These are phyloP conservation scores for Sporisorium iseilematis-ciliati DNA, from an alignment of 1,284 basidiomycete genomes.

Conservation along the genomic window DNA sequence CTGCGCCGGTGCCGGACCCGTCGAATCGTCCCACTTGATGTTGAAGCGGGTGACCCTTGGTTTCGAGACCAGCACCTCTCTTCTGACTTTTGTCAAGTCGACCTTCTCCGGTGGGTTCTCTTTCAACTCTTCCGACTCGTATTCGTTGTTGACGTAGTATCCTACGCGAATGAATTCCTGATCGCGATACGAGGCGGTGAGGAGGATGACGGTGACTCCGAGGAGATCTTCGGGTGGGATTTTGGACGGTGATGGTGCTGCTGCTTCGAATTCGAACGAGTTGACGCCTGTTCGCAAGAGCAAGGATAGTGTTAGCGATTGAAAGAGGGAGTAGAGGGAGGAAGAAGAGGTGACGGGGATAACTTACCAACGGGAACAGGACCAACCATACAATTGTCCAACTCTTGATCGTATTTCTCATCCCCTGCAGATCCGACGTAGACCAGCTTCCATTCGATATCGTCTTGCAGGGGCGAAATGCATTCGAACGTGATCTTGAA, in stretches of 20 bases:
- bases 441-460: conserved; percentile 96
- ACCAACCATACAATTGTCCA: conserved; percentile 82
- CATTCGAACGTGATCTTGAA: conserved; percentile 99
- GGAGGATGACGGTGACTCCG: conserved; percentile 89
- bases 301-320: background rate
- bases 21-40: conserved; percentile 70
- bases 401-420: conserved; percentile 92
- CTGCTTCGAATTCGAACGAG: conserved; percentile 90
- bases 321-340: background rate
- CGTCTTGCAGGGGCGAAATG: conserved; percentile 90
- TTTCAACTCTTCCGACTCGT: conserved; percentile 83
- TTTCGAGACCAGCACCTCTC: conserved; percentile 88
- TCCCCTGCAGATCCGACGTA: conserved; percentile 95
- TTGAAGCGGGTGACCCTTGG: conserved; percentile 88
- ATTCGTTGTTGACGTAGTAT: conserved; percentile 99
- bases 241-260: conserved; percentile 73
- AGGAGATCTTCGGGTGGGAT: conserved; percentile 87
- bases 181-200: conserved; percentile 86
- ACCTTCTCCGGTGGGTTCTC: conserved; percentile 67
- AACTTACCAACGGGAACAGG: conserved; percentile 79
- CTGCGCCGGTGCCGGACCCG: conserved; percentile 2
- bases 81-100: conserved; percentile 75
- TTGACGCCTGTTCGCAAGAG: conserved; percentile 75
- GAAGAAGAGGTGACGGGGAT: background rate
- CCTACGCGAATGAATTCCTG: conserved; percentile 99